Base-by-base conservation (phyloP, 768 basidiomycete genomes). In the Tephrocybe sp. region DNA sequence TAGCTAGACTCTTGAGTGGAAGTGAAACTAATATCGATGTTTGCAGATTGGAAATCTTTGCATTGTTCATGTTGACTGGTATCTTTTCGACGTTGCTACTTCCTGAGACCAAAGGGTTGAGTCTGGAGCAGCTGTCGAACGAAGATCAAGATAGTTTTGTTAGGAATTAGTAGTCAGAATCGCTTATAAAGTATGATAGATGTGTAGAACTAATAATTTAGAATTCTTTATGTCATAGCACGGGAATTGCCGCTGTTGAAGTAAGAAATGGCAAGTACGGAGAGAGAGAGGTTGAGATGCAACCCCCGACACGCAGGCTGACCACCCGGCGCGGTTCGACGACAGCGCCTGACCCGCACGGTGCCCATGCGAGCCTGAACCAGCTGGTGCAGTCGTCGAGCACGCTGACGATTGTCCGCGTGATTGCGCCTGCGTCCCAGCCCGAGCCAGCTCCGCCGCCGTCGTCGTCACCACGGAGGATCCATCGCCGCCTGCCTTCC, bases 61-160 rank as follows among this genome's bases (percentile, higher is more conserved):
- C 89, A 10, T 68, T 89, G 47, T 91, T 91, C 74, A 93, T 91
- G 90, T 65, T 91, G 47, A 91, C 87, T 1, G 91, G 91, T 38
- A 74, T 92, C 51, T 78, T 84, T 70, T 90, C 91, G 7, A 91
- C 90, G 0, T 68, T 91, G 13, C 76, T 92, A 12, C 63, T 93
- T 11, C 86, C 87, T 29, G 91, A 93, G 69, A 91, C 91, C 41
- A 93, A 81, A 64, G 69, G 71, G 34, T 70, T 60, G 64, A 64
- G 77, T 4, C 74, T 91, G 16, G 88, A 91, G 67, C 83, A 84
- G 13, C 72, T 89, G n/a, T 90, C 88, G 9, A 81, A 83, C 59
- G 88, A 91, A 61, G 69, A 76, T 10, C 87, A 89, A 54, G 70
- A 82, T 0, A 67, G 72, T 23, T 89, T 88, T 64, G 69, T 87